These are phyloP conservation scores for Pseudogymnoascus verrucosus DNA, from an alignment of 2,329 filamentous ascomycete species.

Conservation along the genomic window DNA sequence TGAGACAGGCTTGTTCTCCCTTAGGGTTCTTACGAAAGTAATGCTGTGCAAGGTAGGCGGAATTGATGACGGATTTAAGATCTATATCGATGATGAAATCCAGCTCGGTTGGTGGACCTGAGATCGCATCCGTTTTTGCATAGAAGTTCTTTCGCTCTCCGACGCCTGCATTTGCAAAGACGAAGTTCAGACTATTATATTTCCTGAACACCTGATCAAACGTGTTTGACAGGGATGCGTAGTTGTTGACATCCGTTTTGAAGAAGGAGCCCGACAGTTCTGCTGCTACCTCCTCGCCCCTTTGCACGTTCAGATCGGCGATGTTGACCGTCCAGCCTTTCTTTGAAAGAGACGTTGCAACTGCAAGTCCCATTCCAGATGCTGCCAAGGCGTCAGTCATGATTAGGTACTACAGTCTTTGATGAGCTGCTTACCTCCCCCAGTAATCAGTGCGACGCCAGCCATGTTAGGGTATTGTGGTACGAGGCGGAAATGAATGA, in stretches of 20 bases:
- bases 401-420: not conserved
- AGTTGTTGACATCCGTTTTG: conserved; percentile 11
- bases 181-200: conserved; percentile 9
- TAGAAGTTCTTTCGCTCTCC: conserved; percentile 14
- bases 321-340: conserved; percentile 12
- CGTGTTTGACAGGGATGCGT: conserved; percentile 4
- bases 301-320: conserved; percentile 9
- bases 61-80: not conserved
- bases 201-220: conserved; percentile 6
- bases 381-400: not conserved
- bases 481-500: not conserved
- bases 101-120: not conserved
- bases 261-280: not conserved
- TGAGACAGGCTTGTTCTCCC: not conserved
- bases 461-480: not conserved
- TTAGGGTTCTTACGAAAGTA: not conserved
- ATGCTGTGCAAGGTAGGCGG: not conserved
- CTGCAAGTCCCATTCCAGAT: conserved; percentile 11
- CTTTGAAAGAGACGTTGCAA: conserved; percentile 9
- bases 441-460: conserved; percentile 11
- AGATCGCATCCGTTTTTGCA: not conserved
- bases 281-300: conserved; percentile 6
- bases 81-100: not conserved
- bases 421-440: conserved; percentile 9
- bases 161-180: conserved; percentile 14